Evolutionary conservation across 1,284 basidiomycete genomes (phyloP).

Genomic region (Psilocybe mexicana): DNA sequence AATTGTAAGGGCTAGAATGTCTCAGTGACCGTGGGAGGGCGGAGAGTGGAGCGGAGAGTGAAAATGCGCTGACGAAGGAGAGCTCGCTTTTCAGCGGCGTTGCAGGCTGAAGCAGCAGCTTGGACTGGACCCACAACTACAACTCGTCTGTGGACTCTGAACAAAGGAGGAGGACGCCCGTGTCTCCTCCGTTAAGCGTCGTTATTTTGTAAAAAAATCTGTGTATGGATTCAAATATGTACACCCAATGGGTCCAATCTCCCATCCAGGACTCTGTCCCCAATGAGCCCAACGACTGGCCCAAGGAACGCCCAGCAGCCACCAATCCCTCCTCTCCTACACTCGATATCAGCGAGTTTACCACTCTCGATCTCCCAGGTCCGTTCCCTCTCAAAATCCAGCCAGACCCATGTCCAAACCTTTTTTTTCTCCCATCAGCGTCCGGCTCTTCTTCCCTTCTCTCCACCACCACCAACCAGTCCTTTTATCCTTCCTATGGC

Average conservation of each 20-base stretch:
- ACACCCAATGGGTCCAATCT: conserved; percentile 54
- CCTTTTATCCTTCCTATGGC: conserved; percentile 41
- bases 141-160: background rate
- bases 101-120: no score
- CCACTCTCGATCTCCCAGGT: conserved; percentile 42
- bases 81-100: background rate
- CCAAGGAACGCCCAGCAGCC: conserved; percentile 34
- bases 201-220: conserved; percentile 41
- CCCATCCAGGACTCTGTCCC: conserved; percentile 37
- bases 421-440: conserved; percentile 27
- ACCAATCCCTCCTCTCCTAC: conserved; percentile 10
- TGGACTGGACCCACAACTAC: no score
- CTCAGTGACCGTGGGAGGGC: conserved; percentile 36
- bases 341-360: conserved; percentile 42
- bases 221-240: conserved; percentile 45
- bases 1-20: conserved; percentile 27
- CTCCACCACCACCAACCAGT: conserved; percentile 20
- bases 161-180: background rate
- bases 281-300: conserved; percentile 37
- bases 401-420: conserved; percentile 6
- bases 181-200: background rate
- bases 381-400: conserved; percentile 19
- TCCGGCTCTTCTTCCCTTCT: conserved; percentile 28
- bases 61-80: conserved; percentile 20
- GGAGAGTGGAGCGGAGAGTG: conserved; percentile 34